These are phyloP conservation scores for Mucor lusitanicus DNA, from an alignment of 371 early-diverging fungal genomes.

Conservation along the genomic window DNA sequence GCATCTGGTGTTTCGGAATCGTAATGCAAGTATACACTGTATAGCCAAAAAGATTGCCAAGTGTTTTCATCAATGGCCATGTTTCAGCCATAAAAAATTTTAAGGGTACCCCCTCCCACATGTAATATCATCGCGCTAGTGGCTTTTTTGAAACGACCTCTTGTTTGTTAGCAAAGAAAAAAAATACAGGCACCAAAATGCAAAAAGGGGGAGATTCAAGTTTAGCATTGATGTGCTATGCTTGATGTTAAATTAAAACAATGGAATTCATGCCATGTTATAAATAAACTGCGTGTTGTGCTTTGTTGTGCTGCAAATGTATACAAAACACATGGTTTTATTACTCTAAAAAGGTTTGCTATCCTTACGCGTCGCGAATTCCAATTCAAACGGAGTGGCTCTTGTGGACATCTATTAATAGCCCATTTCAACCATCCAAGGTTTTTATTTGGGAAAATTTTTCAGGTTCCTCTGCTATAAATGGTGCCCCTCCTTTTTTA, in stretches of 20 bases:
- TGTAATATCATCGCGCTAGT: background rate
- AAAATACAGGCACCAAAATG: background rate
- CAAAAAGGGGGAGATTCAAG: background rate
- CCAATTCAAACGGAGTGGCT: background rate
- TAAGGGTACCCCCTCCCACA: background rate
- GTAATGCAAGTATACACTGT: background rate
- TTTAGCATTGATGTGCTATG: background rate
- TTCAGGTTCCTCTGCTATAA: background rate
- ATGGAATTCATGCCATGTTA: background rate
- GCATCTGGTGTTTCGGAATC: conserved; percentile 5
- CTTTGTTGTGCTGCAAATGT: background rate
- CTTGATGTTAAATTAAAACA: background rate
- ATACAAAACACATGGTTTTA: conserved; percentile 1
- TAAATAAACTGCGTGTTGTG: background rate
- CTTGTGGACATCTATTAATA: background rate
- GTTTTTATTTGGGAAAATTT: background rate
- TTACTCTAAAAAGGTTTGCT: background rate
- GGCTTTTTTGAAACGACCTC: background rate
- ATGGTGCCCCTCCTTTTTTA: background rate
- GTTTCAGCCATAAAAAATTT: conserved; percentile 10
- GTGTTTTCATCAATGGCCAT: conserved; percentile 8
- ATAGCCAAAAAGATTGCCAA: background rate
- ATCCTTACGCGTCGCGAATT: background rate
- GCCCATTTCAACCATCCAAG: background rate
- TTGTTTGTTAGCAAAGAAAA: background rate